Percentiles rank a stretch among this genome's conserved stretches.
Evolutionary conservation across 2,329 filamentous ascomycete species (phyloP).

Genomic region (Cryphonectria nitschkei): DNA sequence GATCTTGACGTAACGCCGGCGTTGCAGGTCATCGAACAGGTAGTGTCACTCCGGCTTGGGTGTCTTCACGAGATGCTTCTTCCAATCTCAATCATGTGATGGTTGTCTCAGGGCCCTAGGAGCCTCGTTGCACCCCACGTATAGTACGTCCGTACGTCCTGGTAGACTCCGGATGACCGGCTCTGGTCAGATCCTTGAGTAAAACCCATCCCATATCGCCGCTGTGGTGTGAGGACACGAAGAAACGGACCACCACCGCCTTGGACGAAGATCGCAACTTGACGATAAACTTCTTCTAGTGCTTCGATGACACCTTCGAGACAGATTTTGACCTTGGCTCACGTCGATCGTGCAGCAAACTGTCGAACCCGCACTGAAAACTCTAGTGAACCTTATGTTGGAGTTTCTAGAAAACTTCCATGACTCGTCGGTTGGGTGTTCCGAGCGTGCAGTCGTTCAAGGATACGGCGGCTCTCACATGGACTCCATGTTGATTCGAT

Average conservation of each 20-base stretch:
- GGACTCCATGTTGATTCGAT: not conserved
- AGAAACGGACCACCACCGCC: not conserved
- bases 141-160: not conserved
- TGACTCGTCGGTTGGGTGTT: conserved; percentile 36
- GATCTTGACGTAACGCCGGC: conserved; percentile 7
- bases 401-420: conserved; percentile 23
- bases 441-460: conserved; percentile 59
- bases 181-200: not conserved
- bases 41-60: not conserved
- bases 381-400: conserved; percentile 18
- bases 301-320: conserved; percentile 11
- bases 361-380: not conserved
- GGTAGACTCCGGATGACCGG: not conserved
- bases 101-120: not conserved
- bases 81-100: not conserved
- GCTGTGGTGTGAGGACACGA: not conserved
- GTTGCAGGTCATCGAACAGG: not conserved
- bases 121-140: not conserved
- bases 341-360: conserved; percentile 7
- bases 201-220: not conserved
- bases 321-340: not conserved
- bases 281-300: conserved; percentile 15
- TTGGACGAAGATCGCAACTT: not conserved
- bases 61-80: not conserved
- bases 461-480: not conserved